Evolutionary conservation across 2,329 filamentous ascomycete genomes (phyloP).

Genomic region (Alternaria triticina): DNA sequence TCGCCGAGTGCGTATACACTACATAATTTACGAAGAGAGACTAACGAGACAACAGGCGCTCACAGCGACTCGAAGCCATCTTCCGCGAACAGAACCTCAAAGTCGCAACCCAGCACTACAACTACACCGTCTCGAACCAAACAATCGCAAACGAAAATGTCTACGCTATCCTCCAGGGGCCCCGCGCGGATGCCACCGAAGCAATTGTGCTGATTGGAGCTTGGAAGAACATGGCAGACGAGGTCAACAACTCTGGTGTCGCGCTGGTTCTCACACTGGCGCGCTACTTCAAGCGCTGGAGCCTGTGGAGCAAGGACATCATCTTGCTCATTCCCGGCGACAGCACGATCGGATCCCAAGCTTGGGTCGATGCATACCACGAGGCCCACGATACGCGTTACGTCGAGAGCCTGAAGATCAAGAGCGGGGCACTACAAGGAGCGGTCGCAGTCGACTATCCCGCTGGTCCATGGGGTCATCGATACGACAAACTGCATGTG

Average conservation of each 20-base stretch:
- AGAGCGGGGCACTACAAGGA: slow-evolving; percentile 91
- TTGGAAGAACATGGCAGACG: slow-evolving; percentile 80
- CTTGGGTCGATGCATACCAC: slow-evolving; percentile 98
- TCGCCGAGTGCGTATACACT: slow-evolving; percentile 42
- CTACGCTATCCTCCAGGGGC: slow-evolving; percentile 91
- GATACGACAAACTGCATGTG: slow-evolving; percentile 87
- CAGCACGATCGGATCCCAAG: slow-evolving; percentile 87
- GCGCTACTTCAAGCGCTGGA: slow-evolving; percentile 97
- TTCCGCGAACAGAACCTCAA: slow-evolving; percentile 83
- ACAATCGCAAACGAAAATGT: slow-evolving; percentile 83
- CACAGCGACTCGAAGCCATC: slow-evolving; percentile 75
- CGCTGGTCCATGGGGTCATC: slow-evolving; percentile 68
- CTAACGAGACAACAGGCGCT: slow-evolving; percentile 56
- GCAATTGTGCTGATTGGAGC: slow-evolving; percentile 91
- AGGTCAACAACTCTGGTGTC: slow-evolving; percentile 85
- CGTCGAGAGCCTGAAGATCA: slow-evolving; percentile 80
- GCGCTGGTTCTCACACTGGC: slow-evolving; percentile 85
- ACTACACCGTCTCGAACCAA: slow-evolving; percentile 79
- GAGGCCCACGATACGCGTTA: slow-evolving; percentile 76
- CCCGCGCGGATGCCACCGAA: slow-evolving; percentile 93
- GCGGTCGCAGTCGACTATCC: slow-evolving; percentile 94
- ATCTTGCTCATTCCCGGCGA: slow-evolving; percentile 90
- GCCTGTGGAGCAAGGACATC: slow-evolving; percentile 98
- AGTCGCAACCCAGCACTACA: slow-evolving; percentile 85
- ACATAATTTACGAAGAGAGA: background rate